A percentile compares a stretch with the other conserved stretches of the same genome.
These are phyloP conservation scores for Umbelopsis isabellina DNA, from an alignment of 192 early-diverging fungal genomes.

Conservation along the genomic window DNA sequence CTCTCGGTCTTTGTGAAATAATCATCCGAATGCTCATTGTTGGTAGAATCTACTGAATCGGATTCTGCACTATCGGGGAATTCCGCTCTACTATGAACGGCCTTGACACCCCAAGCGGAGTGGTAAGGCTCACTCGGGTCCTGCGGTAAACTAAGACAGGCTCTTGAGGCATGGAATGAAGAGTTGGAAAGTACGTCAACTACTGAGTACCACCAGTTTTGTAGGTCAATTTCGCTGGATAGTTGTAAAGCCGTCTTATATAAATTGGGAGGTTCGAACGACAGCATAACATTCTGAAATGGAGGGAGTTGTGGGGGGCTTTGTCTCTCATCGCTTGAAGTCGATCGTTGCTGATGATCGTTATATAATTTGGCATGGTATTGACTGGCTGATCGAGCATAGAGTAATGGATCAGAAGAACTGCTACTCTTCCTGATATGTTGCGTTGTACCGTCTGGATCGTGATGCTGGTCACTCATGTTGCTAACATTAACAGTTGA, in stretches of 20 bases:
- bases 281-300: conserved; percentile 24
- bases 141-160: conserved; percentile 43
- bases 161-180: conserved; percentile 42
- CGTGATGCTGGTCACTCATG: no score
- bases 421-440: background rate
- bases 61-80: conserved; percentile 9
- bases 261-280: conserved; percentile 44
- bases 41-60: background rate
- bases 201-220: conserved; percentile 44
- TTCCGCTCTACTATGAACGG: conserved; percentile 29
- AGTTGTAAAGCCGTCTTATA: conserved; percentile 42
- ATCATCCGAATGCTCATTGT: conserved; percentile 6
- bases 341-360: conserved; percentile 29
- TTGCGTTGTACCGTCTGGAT: background rate
- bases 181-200: conserved; percentile 38
- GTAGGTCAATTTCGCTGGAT: conserved; percentile 42
- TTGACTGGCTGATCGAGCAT: conserved; percentile 10
- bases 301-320: background rate
- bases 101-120: conserved; percentile 47
- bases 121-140: conserved; percentile 43
- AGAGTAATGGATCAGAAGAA: conserved; percentile 4
- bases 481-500: no score
- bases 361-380: conserved; percentile 40
- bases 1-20: conserved; percentile 29
- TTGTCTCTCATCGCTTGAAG: conserved; percentile 12